These are phyloP conservation scores for Chrysoporthe austroafricana DNA, from an alignment of 2,329 filamentous ascomycete genomes.

Conservation along the genomic window DNA sequence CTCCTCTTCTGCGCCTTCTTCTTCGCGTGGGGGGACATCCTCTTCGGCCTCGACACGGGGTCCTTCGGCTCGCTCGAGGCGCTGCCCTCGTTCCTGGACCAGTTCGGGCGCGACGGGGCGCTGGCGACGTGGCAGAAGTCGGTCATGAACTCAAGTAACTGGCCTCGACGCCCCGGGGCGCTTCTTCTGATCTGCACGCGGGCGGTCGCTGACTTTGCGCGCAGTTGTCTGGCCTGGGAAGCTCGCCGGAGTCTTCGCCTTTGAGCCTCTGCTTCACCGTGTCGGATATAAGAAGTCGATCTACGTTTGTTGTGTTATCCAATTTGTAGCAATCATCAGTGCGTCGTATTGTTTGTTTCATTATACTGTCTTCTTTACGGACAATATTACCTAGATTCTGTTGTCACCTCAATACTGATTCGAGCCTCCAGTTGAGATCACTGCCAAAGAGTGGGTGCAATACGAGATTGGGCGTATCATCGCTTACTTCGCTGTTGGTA, in stretches of 20 bases:
- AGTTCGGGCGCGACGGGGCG: background rate
- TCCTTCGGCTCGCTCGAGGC: conserved; percentile 18
- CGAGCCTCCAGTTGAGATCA: conserved; percentile 12
- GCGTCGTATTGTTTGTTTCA: background rate
- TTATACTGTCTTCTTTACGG: too few species aligned
- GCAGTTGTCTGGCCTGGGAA: conserved; percentile 21
- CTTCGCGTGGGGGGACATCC: conserved; percentile 29
- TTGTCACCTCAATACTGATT: background rate
- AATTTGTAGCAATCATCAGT: too few species aligned
- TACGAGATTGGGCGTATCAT: conserved; percentile 31
- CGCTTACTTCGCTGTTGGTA: conserved; percentile 35
- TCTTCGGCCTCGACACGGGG: conserved; percentile 29
- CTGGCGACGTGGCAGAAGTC: conserved; percentile 15
- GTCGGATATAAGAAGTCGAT: conserved; percentile 19
- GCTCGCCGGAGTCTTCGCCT: conserved; percentile 4
- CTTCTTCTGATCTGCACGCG: too few species aligned
- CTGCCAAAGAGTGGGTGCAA: conserved; percentile 17
- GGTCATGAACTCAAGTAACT: conserved; percentile 18
- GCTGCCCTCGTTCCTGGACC: conserved; percentile 15
- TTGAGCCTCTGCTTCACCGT: conserved; percentile 20
- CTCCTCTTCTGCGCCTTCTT: conserved; percentile 28
- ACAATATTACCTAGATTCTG: too few species aligned
- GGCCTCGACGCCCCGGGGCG: background rate
- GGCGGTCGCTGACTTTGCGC: background rate
- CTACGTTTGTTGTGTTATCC: conserved; percentile 7